A percentile compares a stretch with the other conserved stretches of the same genome.
phyloP scores from a whole-genome alignment of 306 rosid species.

The Lupinus albus region DNA sequence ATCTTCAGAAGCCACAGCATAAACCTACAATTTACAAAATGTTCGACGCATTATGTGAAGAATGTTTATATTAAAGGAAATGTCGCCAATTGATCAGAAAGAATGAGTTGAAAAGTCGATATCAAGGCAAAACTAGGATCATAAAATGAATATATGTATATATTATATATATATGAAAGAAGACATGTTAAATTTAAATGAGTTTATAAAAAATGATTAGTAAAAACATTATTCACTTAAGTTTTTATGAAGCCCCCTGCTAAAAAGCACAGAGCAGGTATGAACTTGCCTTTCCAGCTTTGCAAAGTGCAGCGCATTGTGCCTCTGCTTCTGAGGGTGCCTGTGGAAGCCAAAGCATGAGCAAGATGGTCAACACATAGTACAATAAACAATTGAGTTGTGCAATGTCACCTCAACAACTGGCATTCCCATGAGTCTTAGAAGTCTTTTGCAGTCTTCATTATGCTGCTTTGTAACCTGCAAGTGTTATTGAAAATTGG shows the following conservation, averaged over 20 bases:
- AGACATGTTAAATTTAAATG: not conserved
- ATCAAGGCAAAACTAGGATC: constrained; percentile 34
- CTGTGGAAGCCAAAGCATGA: constrained; percentile 56
- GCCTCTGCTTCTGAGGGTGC: constrained; percentile 99
- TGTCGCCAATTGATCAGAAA: constrained; percentile 13
- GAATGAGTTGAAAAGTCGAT: constrained; percentile 1
- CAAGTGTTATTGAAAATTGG: constrained; percentile 37
- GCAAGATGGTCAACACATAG: constrained; percentile 23
- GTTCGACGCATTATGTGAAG: constrained; percentile 14
- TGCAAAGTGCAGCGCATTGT: constrained; percentile 95
- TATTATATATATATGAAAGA: not conserved
- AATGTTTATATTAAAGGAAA: constrained; percentile 16
- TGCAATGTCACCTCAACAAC: constrained; percentile 76
- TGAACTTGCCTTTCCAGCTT: constrained; percentile 77
- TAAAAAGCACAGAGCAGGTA: too few relatives aligned
- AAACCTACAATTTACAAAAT: constrained; percentile 58
- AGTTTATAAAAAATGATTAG: constrained; percentile 19
- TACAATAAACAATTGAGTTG: constrained; percentile 25
- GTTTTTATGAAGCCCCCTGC: constrained; percentile 2
- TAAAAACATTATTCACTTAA: constrained; percentile 14
- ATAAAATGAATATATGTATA: constrained; percentile 12
- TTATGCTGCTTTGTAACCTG: constrained; percentile 96
- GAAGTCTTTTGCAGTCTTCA: constrained; percentile 85
- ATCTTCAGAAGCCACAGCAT: constrained; percentile 97
- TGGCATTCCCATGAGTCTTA: constrained; percentile 97